Evolutionary conservation across 83 land plant genomes (phyloP).

Genomic region (Larix sibirica): DNA sequence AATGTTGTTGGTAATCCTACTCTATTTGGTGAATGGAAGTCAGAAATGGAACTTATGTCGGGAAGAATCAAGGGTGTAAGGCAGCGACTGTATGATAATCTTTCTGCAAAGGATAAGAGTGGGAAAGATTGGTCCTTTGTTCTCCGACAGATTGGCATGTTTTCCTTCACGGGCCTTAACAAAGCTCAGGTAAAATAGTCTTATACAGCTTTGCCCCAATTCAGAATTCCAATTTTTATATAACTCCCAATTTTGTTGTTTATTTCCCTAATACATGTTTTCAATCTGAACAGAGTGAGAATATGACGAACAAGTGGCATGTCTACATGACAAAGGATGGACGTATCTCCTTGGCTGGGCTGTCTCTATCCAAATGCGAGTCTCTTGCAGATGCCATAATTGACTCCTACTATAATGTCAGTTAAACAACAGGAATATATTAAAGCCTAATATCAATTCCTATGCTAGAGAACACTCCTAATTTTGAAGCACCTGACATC

Average conservation of each 20-base stretch:
- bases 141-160: slow-evolving; percentile 98
- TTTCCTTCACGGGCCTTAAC: slow-evolving; percentile 90
- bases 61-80: slow-evolving; percentile 95
- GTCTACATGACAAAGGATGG: slow-evolving; percentile 99
- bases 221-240: background rate
- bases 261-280: slow-evolving; percentile 3
- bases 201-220: background rate
- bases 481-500: no score
- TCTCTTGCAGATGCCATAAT: slow-evolving; percentile 97
- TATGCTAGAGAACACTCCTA: no score
- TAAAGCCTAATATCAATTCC: no score
- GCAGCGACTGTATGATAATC: slow-evolving; percentile 77
- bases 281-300: slow-evolving; percentile 71
- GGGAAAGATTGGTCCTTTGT: slow-evolving; percentile 97
- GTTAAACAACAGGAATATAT: slow-evolving; percentile 10
- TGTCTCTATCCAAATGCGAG: slow-evolving; percentile 85
- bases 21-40: slow-evolving; percentile 93
- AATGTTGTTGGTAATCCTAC: slow-evolving; percentile 91
- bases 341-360: slow-evolving; percentile 95
- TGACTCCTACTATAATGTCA: slow-evolving; percentile 91
- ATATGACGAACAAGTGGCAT: slow-evolving; percentile 98
- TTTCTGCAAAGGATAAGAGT: slow-evolving; percentile 77
- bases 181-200: slow-evolving; percentile 67
- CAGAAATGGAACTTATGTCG: slow-evolving; percentile 96
- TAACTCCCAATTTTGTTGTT: background rate